These are phyloP conservation scores for Macadamia integrifolia DNA, from an alignment of 164 flowering plant species.

Conservation along the genomic window DNA sequence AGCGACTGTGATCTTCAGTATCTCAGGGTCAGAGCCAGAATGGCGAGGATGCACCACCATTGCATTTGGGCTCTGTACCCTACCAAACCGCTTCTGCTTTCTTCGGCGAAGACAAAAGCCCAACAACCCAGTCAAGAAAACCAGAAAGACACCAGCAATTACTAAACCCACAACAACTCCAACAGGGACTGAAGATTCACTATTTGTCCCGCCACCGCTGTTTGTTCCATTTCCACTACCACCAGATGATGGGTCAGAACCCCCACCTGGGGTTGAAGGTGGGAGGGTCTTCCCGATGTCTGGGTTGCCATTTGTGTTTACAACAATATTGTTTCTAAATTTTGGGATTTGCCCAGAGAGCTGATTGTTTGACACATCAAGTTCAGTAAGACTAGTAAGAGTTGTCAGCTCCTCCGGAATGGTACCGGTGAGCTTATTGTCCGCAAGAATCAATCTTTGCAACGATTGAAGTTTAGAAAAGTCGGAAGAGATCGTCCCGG, in stretches of 20 bases:
- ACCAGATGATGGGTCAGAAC: constrained; percentile 7
- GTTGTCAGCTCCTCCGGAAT: constrained; percentile 59
- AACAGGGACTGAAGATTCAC: constrained; percentile 20
- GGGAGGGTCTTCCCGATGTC: constrained; percentile 42
- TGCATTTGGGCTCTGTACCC: constrained; percentile 49
- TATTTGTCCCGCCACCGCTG: constrained; percentile 3
- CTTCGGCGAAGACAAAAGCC: constrained; percentile 34
- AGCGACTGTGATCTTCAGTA: constrained; percentile 57
- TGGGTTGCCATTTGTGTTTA: constrained; percentile 41
- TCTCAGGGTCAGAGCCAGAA: constrained; percentile 57
- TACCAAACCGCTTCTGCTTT: constrained; percentile 29
- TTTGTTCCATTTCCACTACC: background rate
- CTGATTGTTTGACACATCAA: constrained; percentile 68
- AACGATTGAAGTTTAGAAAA: constrained; percentile 37
- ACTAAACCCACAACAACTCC: constrained; percentile 41
- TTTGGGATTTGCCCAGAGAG: constrained; percentile 58
- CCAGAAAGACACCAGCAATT: constrained; percentile 26
- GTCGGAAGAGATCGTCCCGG: constrained; percentile 65
- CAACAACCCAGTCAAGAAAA: constrained; percentile 23
- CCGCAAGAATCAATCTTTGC: constrained; percentile 43
- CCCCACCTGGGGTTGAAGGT: constrained; percentile 23
- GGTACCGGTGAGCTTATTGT: constrained; percentile 57
- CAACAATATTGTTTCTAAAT: constrained; percentile 34
- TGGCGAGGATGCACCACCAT: constrained; percentile 59
- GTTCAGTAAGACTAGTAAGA: constrained; percentile 30